Evolutionary conservation across 2,329 filamentous ascomycete genomes (phyloP), one percentile per base, ranked within the genome.

Genomic region (Penicillium sp.): DNA sequence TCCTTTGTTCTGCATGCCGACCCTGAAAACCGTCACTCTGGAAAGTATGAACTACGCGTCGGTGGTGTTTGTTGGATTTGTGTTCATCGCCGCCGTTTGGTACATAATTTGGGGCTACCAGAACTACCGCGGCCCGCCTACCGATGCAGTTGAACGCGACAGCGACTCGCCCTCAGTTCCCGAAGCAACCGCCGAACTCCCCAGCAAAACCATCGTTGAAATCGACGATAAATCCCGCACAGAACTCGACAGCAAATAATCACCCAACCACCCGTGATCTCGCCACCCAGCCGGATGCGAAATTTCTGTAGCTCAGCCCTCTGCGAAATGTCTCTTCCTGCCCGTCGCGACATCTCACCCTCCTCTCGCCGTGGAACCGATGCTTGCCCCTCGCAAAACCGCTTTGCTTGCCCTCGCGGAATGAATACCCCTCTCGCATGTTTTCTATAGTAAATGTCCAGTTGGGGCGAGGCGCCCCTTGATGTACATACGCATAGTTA

Each of bases 1-100:
- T 46, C 86, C 87, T 1, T 80, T 90, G 14, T 90, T 90, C 77
- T 90, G 63, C 38, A 68, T 68, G 66, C 66, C 65, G 0, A 79
- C 83, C 0, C 71, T 71, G 39, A 73, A 88, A n/a, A 83, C 83
- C 5, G 83, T 87, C 35, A 79, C 78, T 0, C 70, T 79, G 5
- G 66, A 72, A 16, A 79, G 76, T 35, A 86, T 89, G 77, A 90
- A 90, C 77, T 90, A 89, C 69, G 87, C 86, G 1, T 84, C 84
- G 13, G 87, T 85, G 30, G 87, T 90, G n/a, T 89, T 90, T 60
- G 80, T 86, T 24, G 84, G 77, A 5, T 86, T 88, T 55, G 79
- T 81, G 48, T 44, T 75, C 35, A 78, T 89, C 51, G 82, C 87
- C 1, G 78, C 76, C 9, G 69, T 73, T 7, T 90, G 86, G 86